Base-by-base conservation (phyloP, 148 eudicot species). In the Suaeda aralocaspica region DNA sequence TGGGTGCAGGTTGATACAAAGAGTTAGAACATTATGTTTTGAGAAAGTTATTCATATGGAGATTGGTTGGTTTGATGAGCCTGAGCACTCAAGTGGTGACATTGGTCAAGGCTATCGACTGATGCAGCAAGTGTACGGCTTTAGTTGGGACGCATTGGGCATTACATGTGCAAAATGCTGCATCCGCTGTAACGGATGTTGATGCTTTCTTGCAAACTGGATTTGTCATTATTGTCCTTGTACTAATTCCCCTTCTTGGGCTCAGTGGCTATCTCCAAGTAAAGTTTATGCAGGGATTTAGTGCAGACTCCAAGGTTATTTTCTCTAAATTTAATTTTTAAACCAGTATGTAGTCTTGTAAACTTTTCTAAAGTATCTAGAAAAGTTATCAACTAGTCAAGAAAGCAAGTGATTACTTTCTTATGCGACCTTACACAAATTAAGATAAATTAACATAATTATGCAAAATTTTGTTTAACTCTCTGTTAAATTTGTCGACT, bases 231-330 rank as follows among this genome's bases (percentile, higher is more conserved):
- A 87, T 91, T 58, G 66, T 91, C 61, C 88, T 91, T 45, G 83
- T 75, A 59, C 59, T 91, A 77, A 36, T 91, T 72, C 97, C 97
- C 1, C 78, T 91, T 3, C 81, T 91, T 24, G 90, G 90, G 41
- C 31, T 84, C 24, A 81, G 64, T 65, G 92, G 95, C 18, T 87
- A 71, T 59, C 67, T 79, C 25, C 95, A 92, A 66, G 13, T 88
- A 62, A 82, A 82, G 76, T 82, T 87, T 81, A 65, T 85, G 78
- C 74, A 82, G 68, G 94, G 97, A n/a, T 87, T 92, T 76, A 85
- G 87, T 65, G 86, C 86, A 45, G 92, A 92, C 80, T 90, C 97
- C 24, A 89, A 92, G 88, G 92, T 87, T n/a, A n/a, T n/a, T n/a
- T n/a, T n/a, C n/a, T n/a, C n/a, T n/a, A n/a, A n/a, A n/a, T n/a